Percentiles rank a stretch among this genome's conserved stretches.
These are phyloP conservation scores for Coemansia sp. DNA, from an alignment of 192 early-diverging fungal genomes.

Conservation along the genomic window DNA sequence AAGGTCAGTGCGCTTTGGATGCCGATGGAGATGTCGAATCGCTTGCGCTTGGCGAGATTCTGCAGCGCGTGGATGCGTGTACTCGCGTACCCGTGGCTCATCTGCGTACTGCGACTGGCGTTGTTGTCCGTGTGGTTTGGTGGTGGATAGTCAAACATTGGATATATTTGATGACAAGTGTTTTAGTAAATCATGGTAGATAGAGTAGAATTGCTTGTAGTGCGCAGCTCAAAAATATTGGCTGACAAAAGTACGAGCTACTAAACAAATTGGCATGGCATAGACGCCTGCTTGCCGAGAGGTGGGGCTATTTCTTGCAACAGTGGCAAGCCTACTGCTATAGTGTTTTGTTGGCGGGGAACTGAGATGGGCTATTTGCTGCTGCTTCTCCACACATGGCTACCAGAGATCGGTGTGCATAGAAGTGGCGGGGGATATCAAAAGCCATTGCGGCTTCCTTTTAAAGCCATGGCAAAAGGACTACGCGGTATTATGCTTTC, in stretches of 20 bases:
- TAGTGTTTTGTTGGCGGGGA: not conserved
- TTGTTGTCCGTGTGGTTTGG: constrained; percentile 4
- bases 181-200: not conserved
- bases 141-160: constrained; percentile 41
- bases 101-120: constrained; percentile 9
- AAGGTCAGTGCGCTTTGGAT: constrained; percentile 39
- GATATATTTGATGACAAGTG: not conserved
- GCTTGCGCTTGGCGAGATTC: constrained; percentile 25
- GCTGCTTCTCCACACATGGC: not conserved
- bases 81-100: constrained; percentile 21
- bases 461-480: not conserved
- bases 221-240: not conserved
- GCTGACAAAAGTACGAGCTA: not conserved
- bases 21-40: constrained; percentile 51
- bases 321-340: not conserved
- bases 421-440: not conserved
- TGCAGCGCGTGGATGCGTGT: constrained; percentile 10
- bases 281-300: not conserved
- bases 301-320: not conserved
- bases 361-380: not conserved
- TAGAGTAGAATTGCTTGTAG: not conserved
- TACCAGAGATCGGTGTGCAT: not conserved
- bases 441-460: not conserved
- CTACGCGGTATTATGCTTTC: not conserved
- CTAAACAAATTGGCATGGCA: not conserved